Conservation (phyloP, 192 early-diverging fungal genomes). For the Backusella australiensis region DNA sequence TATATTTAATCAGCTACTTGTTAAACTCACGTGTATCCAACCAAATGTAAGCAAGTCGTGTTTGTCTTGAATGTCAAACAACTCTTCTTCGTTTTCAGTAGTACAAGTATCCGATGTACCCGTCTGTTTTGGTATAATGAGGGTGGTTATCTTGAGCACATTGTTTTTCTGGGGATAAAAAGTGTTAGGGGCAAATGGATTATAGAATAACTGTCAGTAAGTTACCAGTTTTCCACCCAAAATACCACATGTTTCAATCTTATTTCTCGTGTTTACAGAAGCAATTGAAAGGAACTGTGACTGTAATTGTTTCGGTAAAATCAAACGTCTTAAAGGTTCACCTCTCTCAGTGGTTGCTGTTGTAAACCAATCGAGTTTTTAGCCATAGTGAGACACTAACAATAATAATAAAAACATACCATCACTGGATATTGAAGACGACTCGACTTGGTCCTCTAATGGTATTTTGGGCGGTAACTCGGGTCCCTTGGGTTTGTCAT, state of each 20-base stretch:
- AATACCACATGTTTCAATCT: slow-evolving; percentile 89
- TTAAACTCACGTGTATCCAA: slow-evolving; percentile 75
- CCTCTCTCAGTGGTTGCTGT: slow-evolving; percentile 53
- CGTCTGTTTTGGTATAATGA: slow-evolving; percentile 89
- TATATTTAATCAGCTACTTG: no score
- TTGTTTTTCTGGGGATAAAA: slow-evolving; percentile 45
- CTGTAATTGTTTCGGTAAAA: slow-evolving; percentile 63
- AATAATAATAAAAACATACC: not conserved
- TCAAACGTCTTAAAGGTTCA: slow-evolving; percentile 61
- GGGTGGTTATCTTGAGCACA: slow-evolving; percentile 61
- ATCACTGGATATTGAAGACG: not conserved
- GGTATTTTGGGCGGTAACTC: slow-evolving; percentile 24
- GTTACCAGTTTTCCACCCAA: slow-evolving; percentile 70
- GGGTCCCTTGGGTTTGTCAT: not conserved
- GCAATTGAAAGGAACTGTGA: slow-evolving; percentile 74
- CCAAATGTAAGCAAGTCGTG: slow-evolving; percentile 80
- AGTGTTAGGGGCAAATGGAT: not conserved
- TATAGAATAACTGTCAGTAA: not conserved
- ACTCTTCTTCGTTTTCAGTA: slow-evolving; percentile 80
- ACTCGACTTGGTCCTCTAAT: not conserved
- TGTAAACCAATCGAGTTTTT: not conserved
- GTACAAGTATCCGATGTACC: slow-evolving; percentile 85
- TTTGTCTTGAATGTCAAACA: slow-evolving; percentile 74
- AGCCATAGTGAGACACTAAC: not conserved
- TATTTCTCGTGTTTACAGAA: slow-evolving; percentile 63